phyloP scores from a whole-genome alignment of 306 rosid genomes.

The Glycyrrhiza uralensis region DNA sequence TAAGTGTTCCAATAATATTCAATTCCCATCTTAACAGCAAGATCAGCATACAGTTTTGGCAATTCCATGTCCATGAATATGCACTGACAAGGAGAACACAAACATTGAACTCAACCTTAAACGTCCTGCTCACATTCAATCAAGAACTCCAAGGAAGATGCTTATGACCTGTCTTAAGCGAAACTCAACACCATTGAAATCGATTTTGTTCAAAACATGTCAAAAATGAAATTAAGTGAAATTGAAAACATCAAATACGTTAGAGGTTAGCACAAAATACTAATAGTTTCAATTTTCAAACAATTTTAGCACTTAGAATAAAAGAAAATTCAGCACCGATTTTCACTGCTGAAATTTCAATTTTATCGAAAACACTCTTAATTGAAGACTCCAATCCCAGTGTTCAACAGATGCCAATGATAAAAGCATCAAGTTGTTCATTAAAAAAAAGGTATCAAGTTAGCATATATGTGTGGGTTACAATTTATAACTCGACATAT shows the following conservation, averaged over 20 bases:
- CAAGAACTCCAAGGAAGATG: neutral
- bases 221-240: slow-evolving; percentile 12
- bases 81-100: neutral
- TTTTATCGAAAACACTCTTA: neutral
- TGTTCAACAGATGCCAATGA: neutral
- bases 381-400: too few relatives aligned
- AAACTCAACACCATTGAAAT: neutral
- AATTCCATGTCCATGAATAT: neutral
- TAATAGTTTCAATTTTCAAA: neutral
- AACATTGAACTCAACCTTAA: neutral
- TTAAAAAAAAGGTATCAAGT: neutral
- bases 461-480: neutral
- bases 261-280: neutral
- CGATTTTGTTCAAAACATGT: neutral
- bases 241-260: neutral
- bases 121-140: neutral
- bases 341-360: neutral
- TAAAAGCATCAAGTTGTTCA: neutral
- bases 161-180: neutral
- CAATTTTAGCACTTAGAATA: neutral
- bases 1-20: neutral
- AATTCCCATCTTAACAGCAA: neutral
- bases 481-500: neutral
- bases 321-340: neutral
- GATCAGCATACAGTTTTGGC: neutral